Evolutionary conservation across 2,329 filamentous ascomycete genomes (phyloP), one percentile per base, ranked within the genome.

Genomic region (Huntiella bhutanensis): DNA sequence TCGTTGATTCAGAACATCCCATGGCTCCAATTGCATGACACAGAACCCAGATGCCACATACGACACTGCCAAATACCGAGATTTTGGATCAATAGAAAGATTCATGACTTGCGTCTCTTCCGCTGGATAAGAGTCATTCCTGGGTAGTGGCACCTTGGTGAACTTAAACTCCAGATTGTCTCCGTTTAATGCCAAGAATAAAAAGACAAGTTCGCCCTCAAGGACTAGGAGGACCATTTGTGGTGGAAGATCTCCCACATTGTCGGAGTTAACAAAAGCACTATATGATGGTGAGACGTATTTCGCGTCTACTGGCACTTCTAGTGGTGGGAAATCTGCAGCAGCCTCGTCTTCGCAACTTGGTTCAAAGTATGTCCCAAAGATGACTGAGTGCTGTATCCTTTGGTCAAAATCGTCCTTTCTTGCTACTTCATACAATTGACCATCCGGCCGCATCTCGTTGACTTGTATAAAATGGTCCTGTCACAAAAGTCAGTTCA

Each of bases 381-480:
- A 72, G 11, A 87, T 76, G 49, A 74, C 74, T 4, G 85, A 85
- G 55, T 84, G 82, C 50, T 82, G 69, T 52, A 96, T 95, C 38
- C 77, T 73, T 32, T 75, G 73, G 46, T 77, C 77, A 58, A 96
- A 88, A 57, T 94, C 77, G 36, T 70, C 69, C 60, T 87, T 92
- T 50, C 73, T 73, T n/a, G 73, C 68, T n/a, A 94, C 67, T 55
- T 85, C 76, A 52, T 78, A 73, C 17, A 94, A 69, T 55, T 81
- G 77, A 1, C 78, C 77, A 56, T 82, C 74, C 39, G 67, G 66
- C 4, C 68, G 67, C 2, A 91, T 71, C 58, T 93, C 81, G 54
- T 78, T 81, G 52, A 96, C 75, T 53, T 88, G 80, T 39, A 98
- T 71, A 54, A 76, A 83, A 52, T 81, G 73, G 53, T 93, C 81